Conservation (phyloP, 129 eudicot genomes). For the Flaveria brownii region DNA sequence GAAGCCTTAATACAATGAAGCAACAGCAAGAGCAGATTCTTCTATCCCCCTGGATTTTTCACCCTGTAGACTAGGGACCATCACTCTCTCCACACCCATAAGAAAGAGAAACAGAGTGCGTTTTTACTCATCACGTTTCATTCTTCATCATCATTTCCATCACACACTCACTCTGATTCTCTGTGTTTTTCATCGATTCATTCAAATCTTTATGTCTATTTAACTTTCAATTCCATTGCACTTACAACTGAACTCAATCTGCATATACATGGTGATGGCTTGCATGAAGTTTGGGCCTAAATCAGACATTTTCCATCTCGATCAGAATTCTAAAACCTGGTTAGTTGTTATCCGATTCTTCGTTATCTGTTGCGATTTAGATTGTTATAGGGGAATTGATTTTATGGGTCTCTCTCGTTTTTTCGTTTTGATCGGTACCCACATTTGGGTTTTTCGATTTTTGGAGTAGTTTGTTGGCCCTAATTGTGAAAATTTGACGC, state of each 20-base stretch:
- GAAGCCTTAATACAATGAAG: neutral
- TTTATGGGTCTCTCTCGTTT: conserved; percentile 17
- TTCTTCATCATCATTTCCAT: conserved; percentile 26
- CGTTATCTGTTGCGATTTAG: neutral
- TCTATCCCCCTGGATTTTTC: conserved; percentile 37
- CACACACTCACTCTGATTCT: conserved; percentile 16
- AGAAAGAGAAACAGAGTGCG: conserved; percentile 24
- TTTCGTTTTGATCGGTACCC: conserved; percentile 21
- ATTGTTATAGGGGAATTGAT: conserved; percentile 12
- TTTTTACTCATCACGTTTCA: conserved; percentile 35
- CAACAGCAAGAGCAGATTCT: conserved; percentile 41
- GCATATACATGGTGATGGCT: conserved; percentile 25
- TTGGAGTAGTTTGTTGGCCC: conserved; percentile 15
- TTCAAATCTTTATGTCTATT: conserved; percentile 12
- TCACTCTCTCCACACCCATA: conserved; percentile 23
- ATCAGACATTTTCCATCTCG: conserved; percentile 51
- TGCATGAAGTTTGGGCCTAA: conserved; percentile 64
- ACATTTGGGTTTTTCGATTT: conserved; percentile 3
- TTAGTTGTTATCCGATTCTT: conserved; percentile 28
- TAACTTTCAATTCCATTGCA: conserved; percentile 4
- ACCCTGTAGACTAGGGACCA: conserved; percentile 54
- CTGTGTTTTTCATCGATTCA: neutral
- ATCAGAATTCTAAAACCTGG: conserved; percentile 48
- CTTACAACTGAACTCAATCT: conserved; percentile 9
- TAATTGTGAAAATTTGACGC: conserved; percentile 15